Percentiles rank a stretch among this genome's conserved stretches.
These are phyloP conservation scores for Beta vulgaris DNA, from an alignment of 148 eudicot genomes.

Conservation along the genomic window DNA sequence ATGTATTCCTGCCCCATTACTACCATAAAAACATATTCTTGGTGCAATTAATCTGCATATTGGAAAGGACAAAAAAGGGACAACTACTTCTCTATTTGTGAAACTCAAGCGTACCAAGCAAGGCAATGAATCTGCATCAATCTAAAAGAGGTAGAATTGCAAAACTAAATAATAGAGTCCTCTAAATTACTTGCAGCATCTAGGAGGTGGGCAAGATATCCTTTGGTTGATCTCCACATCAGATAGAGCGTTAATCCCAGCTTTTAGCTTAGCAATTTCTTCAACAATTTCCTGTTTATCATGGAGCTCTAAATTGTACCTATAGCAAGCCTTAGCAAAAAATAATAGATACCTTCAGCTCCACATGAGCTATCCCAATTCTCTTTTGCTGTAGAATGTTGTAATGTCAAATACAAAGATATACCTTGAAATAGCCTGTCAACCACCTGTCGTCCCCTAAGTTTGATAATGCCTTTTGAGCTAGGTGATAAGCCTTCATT, in stretches of 20 bases:
- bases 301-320: conserved; percentile 87
- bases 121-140: too few relatives aligned
- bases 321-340: conserved; percentile 94
- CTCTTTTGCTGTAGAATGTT: background rate
- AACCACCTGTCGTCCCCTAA: conserved; percentile 87
- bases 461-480: conserved; percentile 70
- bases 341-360: conserved; percentile 84
- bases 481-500: conserved; percentile 64
- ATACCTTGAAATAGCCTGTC: conserved; percentile 94
- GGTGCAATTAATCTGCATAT: too few relatives aligned
- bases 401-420: background rate
- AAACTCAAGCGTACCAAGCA: too few relatives aligned
- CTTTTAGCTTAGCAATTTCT: conserved; percentile 82
- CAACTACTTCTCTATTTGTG: too few relatives aligned
- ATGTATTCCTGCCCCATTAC: too few relatives aligned
- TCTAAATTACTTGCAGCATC: conserved; percentile 86
- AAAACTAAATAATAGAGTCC: too few relatives aligned
- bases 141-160: too few relatives aligned
- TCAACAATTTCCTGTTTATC: conserved; percentile 97
- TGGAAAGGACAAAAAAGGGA: too few relatives aligned
- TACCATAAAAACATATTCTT: too few relatives aligned
- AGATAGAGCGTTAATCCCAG: conserved; percentile 62
- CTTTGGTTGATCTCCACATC: conserved; percentile 66
- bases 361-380: conserved; percentile 57
- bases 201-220: conserved; percentile 80